These are phyloP conservation scores for Pistacia vera DNA, from an alignment of 345 rosid genomes.

Conservation along the genomic window DNA sequence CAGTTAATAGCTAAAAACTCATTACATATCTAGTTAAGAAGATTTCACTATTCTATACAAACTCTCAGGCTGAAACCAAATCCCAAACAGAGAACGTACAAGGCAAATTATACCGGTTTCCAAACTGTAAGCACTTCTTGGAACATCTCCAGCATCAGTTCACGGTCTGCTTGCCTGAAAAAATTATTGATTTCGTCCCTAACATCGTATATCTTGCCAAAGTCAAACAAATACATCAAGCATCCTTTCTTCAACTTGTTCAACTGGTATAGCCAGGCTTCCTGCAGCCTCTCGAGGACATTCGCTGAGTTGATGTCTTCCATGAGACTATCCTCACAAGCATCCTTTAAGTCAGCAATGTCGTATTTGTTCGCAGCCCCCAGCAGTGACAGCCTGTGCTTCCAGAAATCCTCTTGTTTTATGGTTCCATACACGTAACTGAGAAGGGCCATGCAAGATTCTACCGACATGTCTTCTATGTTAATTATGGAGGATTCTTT, in stretches of 20 bases:
- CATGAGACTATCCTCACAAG: conserved; percentile 87
- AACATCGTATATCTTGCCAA: conserved; percentile 84
- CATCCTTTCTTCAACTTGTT: conserved; percentile 87
- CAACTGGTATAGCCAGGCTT: conserved; percentile 90
- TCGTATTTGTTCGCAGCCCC: conserved; percentile 91
- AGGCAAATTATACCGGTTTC: conserved; percentile 53
- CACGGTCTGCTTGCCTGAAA: conserved; percentile 80
- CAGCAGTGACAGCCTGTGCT: conserved; percentile 72
- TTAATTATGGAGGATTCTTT: conserved; percentile 80
- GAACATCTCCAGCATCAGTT: conserved; percentile 86
- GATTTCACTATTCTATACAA: background rate
- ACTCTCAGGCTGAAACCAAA: background rate
- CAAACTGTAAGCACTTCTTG: conserved; percentile 82
- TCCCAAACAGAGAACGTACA: background rate
- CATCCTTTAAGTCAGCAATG: conserved; percentile 66
- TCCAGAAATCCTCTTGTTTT: conserved; percentile 86
- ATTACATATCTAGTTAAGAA: background rate
- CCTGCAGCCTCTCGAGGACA: conserved; percentile 88
- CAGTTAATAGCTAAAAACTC: background rate
- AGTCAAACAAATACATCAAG: conserved; percentile 78
- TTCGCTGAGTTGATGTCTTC: conserved; percentile 83
- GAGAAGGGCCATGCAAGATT: conserved; percentile 81
- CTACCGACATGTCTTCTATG: conserved; percentile 84
- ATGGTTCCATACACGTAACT: conserved; percentile 83
- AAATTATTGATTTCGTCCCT: conserved; percentile 75